These are phyloP conservation scores for Cardiospermum halicacabum DNA, from an alignment of 345 rosid genomes.

Conservation along the genomic window DNA sequence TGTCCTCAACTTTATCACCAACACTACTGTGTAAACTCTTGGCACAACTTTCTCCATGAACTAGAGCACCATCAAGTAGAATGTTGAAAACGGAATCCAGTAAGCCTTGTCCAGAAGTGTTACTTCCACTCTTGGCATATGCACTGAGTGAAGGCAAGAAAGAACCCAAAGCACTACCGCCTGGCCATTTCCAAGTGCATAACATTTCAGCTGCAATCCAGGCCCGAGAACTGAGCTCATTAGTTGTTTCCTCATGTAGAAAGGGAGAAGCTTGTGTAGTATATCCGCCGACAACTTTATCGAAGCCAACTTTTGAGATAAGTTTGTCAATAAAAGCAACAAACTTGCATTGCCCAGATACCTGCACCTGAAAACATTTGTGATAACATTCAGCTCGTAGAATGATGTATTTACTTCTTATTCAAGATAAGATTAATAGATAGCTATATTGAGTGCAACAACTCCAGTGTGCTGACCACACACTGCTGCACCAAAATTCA, in stretches of 20 bases:
- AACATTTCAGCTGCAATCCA: constrained; percentile 92
- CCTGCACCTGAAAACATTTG: constrained; percentile 34
- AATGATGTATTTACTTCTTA: background rate
- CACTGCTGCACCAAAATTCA: background rate
- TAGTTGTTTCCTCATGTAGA: constrained; percentile 21
- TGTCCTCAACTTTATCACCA: constrained; percentile 42
- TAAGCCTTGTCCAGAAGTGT: constrained; percentile 27
- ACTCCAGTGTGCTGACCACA: background rate
- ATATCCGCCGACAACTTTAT: constrained; percentile 39
- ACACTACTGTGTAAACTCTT: constrained; percentile 29
- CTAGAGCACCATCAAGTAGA: constrained; percentile 79
- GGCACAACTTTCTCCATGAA: constrained; percentile 42
- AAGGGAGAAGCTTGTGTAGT: constrained; percentile 16
- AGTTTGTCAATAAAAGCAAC: constrained; percentile 68
- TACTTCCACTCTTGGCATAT: constrained; percentile 41
- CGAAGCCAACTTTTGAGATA: constrained; percentile 54
- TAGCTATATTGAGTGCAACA: background rate
- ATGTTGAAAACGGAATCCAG: constrained; percentile 65
- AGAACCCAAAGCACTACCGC: constrained; percentile 63
- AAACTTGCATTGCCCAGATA: constrained; percentile 48
- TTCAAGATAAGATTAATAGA: background rate
- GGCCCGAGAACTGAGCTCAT: constrained; percentile 43
- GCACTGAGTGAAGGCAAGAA: constrained; percentile 62
- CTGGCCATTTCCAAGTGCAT: constrained; percentile 96
- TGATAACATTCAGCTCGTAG: constrained; percentile 4